These are phyloP conservation scores for Calonectria pauciramosa DNA, from an alignment of 2,329 filamentous ascomycete species.

Conservation along the genomic window DNA sequence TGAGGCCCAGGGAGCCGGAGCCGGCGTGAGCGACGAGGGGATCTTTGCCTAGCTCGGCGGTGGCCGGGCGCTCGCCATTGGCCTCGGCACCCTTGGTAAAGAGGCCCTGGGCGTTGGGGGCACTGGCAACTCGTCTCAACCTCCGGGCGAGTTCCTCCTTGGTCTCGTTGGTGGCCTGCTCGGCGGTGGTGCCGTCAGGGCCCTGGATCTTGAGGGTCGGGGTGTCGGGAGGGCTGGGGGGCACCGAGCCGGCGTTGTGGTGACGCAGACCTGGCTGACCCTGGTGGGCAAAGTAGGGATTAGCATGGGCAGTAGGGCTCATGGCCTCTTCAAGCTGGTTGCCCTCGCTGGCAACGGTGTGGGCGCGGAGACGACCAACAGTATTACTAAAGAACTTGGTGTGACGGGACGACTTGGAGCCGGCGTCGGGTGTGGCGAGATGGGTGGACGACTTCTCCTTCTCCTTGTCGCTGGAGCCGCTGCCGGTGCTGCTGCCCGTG, in stretches of 20 bases:
- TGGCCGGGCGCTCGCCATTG: conserved; percentile 79
- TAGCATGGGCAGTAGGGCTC: conserved; percentile 93
- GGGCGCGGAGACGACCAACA: conserved; percentile 88
- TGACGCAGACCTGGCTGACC: conserved; percentile 93
- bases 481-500: conserved; percentile 55
- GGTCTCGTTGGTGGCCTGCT: conserved; percentile 80
- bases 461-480: conserved; percentile 53
- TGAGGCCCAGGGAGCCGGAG: conserved; percentile 55
- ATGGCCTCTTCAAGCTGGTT: conserved; percentile 89
- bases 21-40: conserved; percentile 71
- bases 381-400: conserved; percentile 90
- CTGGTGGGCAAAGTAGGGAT: conserved; percentile 98
- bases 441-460: conserved; percentile 48
- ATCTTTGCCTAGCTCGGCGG: conserved; percentile 89
- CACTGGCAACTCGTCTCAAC: conserved; percentile 92
- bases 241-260: conserved; percentile 93
- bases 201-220: conserved; percentile 82
- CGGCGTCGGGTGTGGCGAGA: conserved; percentile 35
- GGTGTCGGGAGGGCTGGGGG: conserved; percentile 92
- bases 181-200: conserved; percentile 72
- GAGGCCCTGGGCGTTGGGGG: conserved; percentile 94
- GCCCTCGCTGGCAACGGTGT: conserved; percentile 93
- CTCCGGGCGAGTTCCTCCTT: conserved; percentile 97
- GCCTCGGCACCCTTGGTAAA: conserved; percentile 71
- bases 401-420: conserved; percentile 79